Percentiles rank a stretch among this genome's conserved stretches.
phyloP scores from a whole-genome alignment of 202 grass and related monocot genomes.

The Panicum virgatum region DNA sequence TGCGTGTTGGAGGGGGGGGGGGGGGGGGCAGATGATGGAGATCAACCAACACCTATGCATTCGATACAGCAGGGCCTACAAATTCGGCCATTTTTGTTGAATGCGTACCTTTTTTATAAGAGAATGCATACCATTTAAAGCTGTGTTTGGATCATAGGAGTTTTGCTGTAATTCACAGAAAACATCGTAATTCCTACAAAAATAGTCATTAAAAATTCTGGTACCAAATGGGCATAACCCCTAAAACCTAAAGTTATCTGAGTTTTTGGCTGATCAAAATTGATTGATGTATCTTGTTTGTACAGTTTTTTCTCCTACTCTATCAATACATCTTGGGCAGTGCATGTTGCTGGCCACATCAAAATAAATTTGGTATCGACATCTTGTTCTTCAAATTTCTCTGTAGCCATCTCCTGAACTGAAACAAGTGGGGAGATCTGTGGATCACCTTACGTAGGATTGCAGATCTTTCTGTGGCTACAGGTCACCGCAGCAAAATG shows the following conservation, averaged over 20 bases:
- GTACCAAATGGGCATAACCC: not conserved
- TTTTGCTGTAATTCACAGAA: not conserved
- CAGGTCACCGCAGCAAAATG: slow-evolving; percentile 2
- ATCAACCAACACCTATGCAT: not conserved
- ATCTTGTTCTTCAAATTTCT: not conserved
- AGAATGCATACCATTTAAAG: not conserved
- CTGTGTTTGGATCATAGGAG: not conserved
- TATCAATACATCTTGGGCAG: too few relatives aligned
- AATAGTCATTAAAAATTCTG: not conserved
- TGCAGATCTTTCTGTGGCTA: not conserved
- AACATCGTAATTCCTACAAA: not conserved
- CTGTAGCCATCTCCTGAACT: not conserved
- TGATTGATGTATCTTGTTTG: too few relatives aligned
- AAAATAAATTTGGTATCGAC: not conserved
- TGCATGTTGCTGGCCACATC: too few relatives aligned
- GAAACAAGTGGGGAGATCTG: not conserved
- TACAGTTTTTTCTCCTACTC: too few relatives aligned
- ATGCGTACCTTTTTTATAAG: not conserved
- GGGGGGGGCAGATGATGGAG: too few relatives aligned
- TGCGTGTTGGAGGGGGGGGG: not conserved
- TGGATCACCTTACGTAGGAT: not conserved
- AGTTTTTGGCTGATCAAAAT: not conserved
- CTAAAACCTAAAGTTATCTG: not conserved
- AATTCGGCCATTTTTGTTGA: not conserved
- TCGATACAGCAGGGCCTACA: not conserved